These are phyloP conservation scores for Oryza punctata DNA, from an alignment of 176 grass and related monocot genomes.

Conservation along the genomic window DNA sequence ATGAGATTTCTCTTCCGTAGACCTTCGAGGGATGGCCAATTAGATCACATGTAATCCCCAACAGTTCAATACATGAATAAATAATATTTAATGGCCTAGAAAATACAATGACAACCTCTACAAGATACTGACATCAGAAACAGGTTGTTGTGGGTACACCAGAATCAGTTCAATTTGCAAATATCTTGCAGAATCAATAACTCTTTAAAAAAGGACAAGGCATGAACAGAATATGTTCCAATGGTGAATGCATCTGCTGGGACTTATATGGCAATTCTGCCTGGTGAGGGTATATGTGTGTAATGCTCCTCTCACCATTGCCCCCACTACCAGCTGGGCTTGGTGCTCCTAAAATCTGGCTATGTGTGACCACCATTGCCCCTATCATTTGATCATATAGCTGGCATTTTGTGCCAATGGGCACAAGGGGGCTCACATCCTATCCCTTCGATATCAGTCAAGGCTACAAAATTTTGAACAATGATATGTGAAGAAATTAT, in stretches of 20 bases:
- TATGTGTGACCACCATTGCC: conserved; percentile 45
- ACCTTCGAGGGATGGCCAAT: background rate
- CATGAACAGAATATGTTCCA: conserved; percentile 43
- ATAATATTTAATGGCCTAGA: background rate
- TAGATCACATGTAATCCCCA: background rate
- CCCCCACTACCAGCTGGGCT: conserved; percentile 46
- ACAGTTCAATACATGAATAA: background rate
- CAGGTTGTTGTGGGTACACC: background rate
- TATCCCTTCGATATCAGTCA: conserved; percentile 37
- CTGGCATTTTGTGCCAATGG: conserved; percentile 46
- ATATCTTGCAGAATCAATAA: conserved; percentile 39
- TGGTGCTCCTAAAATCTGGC: conserved; percentile 56
- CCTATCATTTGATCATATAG: conserved; percentile 51
- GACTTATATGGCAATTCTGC: conserved; percentile 53
- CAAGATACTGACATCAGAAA: conserved; percentile 24
- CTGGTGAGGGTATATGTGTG: conserved; percentile 29
- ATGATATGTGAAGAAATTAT: background rate
- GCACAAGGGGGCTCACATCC: conserved; percentile 26
- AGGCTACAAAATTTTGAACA: conserved; percentile 33
- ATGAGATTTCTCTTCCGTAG: conserved; percentile 14
- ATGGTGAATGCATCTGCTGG: conserved; percentile 45
- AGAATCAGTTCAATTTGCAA: conserved; percentile 34
- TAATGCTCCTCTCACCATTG: conserved; percentile 34
- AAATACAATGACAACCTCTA: background rate
- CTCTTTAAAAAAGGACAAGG: conserved; percentile 42